Evolutionary conservation across 306 rosid genomes (phyloP).

Genomic region (Medicago lupulina): DNA sequence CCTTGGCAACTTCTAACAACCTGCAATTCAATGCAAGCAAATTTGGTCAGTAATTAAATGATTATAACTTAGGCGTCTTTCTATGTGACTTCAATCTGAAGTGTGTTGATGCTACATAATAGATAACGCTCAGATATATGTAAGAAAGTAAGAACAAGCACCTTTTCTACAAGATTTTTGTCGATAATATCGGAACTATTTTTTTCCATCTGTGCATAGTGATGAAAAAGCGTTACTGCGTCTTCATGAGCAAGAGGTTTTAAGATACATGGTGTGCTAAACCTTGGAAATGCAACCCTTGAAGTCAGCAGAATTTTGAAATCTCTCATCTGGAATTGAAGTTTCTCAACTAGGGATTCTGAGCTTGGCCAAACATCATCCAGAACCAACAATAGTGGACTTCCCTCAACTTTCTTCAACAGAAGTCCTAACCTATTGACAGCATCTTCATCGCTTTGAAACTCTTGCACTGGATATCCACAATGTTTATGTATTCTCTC

Average conservation of each 20-base stretch:
- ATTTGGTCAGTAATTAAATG: background rate
- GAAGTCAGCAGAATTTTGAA: slow-evolving; percentile 74
- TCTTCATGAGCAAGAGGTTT: slow-evolving; percentile 46
- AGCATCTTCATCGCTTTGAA: slow-evolving; percentile 42
- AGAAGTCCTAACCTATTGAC: slow-evolving; percentile 24
- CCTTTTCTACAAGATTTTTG: slow-evolving; percentile 49
- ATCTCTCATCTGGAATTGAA: slow-evolving; percentile 40
- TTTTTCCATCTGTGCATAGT: slow-evolving; percentile 47
- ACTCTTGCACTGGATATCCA: slow-evolving; percentile 36
- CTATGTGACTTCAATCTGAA: background rate
- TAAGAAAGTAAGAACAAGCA: slow-evolving; percentile 19
- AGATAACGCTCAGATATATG: background rate
- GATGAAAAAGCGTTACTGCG: slow-evolving; percentile 56
- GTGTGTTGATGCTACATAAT: background rate
- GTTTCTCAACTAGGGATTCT: slow-evolving; percentile 50
- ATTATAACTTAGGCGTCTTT: background rate
- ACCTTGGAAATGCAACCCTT: slow-evolving; percentile 47
- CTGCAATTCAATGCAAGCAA: slow-evolving; percentile 47
- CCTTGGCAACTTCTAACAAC: slow-evolving; percentile 59
- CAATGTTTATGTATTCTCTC: slow-evolving; percentile 41
- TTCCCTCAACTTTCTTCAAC: slow-evolving; percentile 26
- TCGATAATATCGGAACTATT: slow-evolving; percentile 31
- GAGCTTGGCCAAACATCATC: slow-evolving; percentile 74
- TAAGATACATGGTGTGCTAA: slow-evolving; percentile 38
- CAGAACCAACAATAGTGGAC: slow-evolving; percentile 53